Evolutionary conservation across 441 rosid species (phyloP).

Genomic region (Hura crepitans): DNA sequence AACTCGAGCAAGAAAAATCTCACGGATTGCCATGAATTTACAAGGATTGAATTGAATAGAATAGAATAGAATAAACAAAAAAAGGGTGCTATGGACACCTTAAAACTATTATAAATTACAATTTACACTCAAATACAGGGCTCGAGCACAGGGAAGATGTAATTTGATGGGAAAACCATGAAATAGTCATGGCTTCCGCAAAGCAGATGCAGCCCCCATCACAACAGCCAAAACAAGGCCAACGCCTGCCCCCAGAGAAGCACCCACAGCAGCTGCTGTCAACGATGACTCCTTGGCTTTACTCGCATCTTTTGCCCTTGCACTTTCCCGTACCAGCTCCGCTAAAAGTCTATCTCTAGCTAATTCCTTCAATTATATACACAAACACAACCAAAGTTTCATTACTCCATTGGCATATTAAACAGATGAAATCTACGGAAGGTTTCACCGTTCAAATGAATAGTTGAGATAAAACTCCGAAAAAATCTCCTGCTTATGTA

Average conservation of each 20-base stretch:
- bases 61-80: conserved; percentile 30
- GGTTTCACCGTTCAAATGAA: neutral
- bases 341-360: conserved; percentile 60
- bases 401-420: neutral
- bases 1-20: neutral
- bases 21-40: conserved; percentile 16
- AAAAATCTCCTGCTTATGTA: neutral
- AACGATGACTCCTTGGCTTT: conserved; percentile 55
- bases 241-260: conserved; percentile 88
- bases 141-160: neutral
- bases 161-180: neutral
- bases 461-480: neutral
- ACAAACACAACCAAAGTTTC: neutral
- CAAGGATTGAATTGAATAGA: conserved; percentile 23
- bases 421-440: neutral
- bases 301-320: conserved; percentile 32
- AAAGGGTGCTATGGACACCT: neutral
- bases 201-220: conserved; percentile 96
- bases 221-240: conserved; percentile 89
- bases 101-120: conserved; percentile 1
- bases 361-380: conserved; percentile 55
- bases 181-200: conserved; percentile 70
- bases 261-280: conserved; percentile 87
- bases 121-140: conserved; percentile 5
- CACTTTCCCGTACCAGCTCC: conserved; percentile 57